Conservation (phyloP, 768 basidiomycete genomes). For the Leccinum rimulosum region DNA sequence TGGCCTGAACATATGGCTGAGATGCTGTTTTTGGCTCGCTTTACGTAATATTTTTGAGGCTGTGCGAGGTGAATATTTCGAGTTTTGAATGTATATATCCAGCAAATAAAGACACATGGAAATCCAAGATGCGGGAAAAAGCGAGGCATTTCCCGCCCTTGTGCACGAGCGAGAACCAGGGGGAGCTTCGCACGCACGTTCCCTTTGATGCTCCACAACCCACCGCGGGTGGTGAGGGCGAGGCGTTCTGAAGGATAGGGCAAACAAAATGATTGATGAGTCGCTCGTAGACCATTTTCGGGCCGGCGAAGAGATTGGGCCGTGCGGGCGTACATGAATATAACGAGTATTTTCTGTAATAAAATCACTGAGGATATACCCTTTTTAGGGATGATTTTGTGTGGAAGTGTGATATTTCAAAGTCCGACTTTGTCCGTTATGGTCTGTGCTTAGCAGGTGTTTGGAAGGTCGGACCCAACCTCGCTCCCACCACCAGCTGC, state of each 20-base stretch:
- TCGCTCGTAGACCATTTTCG: background rate
- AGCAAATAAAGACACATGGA: constrained; percentile 1
- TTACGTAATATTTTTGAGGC: background rate
- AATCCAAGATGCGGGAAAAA: constrained; percentile 10
- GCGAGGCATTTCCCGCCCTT: constrained; percentile 10
- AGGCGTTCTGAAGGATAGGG: constrained; percentile 12
- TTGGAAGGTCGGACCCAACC: constrained; percentile 46
- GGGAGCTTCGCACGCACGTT: constrained; percentile 29
- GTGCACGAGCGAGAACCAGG: constrained; percentile 12
- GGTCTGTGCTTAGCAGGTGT: constrained; percentile 39
- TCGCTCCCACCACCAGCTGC: constrained; percentile 58
- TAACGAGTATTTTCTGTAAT: constrained; percentile 17
- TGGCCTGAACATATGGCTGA: background rate
- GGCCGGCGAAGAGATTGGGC: background rate
- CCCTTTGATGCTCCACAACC: constrained; percentile 19
- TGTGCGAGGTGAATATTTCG: background rate
- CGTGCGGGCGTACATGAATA: background rate
- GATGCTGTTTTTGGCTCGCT: background rate
- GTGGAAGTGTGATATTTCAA: constrained; percentile 28
- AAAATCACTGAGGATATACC: constrained; percentile 15
- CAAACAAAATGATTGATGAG: background rate
- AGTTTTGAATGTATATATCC: background rate
- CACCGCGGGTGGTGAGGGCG: constrained; percentile 13
- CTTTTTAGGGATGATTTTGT: constrained; percentile 12
- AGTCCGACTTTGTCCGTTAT: constrained; percentile 35